Conservation (phyloP, 2,329 filamentous ascomycete species). For the Juglanconis juglandina region DNA sequence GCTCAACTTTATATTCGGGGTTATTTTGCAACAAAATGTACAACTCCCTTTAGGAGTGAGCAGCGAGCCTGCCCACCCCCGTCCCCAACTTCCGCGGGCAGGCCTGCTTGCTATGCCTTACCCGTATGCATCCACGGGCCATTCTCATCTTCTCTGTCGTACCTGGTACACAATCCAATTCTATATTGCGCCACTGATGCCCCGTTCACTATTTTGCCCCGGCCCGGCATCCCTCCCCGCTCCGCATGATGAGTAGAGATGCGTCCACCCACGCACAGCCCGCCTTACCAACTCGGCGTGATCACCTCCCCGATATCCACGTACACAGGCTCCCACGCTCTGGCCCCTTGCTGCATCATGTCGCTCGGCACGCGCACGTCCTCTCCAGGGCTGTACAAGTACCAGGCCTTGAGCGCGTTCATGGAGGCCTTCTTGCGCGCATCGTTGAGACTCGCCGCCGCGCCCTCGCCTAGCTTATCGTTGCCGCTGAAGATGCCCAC, state of each 20-base stretch:
- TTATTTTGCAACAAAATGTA: constrained; percentile 13
- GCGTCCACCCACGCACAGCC: neutral
- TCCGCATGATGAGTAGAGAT: neutral
- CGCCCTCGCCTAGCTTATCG: constrained; percentile 91
- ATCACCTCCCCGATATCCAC: constrained; percentile 71
- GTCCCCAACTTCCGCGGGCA: neutral
- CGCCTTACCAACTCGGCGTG: constrained; percentile 27
- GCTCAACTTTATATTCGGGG: constrained; percentile 3
- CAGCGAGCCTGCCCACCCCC: neutral
- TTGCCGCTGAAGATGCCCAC: constrained; percentile 90
- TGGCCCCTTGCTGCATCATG: constrained; percentile 58
- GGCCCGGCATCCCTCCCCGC: neutral
- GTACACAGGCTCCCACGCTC: constrained; percentile 63
- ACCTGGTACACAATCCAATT: constrained; percentile 2
- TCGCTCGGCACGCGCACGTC: constrained; percentile 66
- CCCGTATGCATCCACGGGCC: neutral
- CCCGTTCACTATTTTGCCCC: neutral
- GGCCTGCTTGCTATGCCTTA: neutral
- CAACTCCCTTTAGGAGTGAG: constrained; percentile 16
- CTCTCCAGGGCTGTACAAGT: constrained; percentile 79
- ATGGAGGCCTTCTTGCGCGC: constrained; percentile 78
- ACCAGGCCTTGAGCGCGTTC: constrained; percentile 88
- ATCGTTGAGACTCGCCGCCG: constrained; percentile 72
- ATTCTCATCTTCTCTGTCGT: constrained; percentile 1
- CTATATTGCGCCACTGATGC: constrained; percentile 15